A percentile compares a stretch with the other conserved stretches of the same genome.
Evolutionary conservation across 345 rosid species (phyloP).

Genomic region (Erodium maritimum): DNA sequence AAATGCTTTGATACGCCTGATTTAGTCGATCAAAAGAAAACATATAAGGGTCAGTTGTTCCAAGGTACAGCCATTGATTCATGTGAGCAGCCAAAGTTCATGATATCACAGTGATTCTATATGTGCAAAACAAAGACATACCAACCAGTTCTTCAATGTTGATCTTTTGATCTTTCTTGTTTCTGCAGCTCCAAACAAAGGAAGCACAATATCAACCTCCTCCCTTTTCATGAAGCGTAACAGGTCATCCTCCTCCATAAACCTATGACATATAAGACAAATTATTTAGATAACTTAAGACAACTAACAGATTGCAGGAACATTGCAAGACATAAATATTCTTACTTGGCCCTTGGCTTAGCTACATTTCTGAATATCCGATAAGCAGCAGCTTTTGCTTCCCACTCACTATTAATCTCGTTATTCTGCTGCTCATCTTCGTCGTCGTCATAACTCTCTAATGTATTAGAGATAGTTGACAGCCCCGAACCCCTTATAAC

Average conservation of each 20-base stretch:
- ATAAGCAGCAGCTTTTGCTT: constrained; percentile 28
- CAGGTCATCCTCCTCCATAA: constrained; percentile 52
- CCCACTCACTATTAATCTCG: constrained; percentile 27
- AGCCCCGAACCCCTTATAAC: constrained; percentile 19
- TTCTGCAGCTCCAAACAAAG: constrained; percentile 38
- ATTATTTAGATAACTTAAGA: neutral
- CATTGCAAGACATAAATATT: neutral
- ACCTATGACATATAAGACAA: constrained; percentile 16
- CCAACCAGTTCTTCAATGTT: constrained; percentile 46
- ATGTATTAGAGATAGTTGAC: constrained; percentile 11
- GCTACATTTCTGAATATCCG: constrained; percentile 29
- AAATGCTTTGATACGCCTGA: too few species aligned
- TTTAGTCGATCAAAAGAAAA: too few species aligned
- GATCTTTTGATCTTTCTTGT: constrained; percentile 38
- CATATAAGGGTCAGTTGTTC: too few species aligned
- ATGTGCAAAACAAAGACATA: constrained; percentile 7
- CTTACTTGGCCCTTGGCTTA: constrained; percentile 23
- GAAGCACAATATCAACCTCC: constrained; percentile 33
- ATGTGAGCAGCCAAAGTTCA: too few species aligned
- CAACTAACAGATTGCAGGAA: neutral
- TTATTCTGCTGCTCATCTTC: constrained; percentile 13
- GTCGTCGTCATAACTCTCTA: constrained; percentile 13
- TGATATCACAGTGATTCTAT: too few species aligned
- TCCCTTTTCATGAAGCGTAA: constrained; percentile 43
- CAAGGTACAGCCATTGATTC: too few species aligned